These are phyloP conservation scores for Pseudogymnoascus sp. DNA, from an alignment of 2,329 filamentous ascomycete genomes.

Conservation along the genomic window DNA sequence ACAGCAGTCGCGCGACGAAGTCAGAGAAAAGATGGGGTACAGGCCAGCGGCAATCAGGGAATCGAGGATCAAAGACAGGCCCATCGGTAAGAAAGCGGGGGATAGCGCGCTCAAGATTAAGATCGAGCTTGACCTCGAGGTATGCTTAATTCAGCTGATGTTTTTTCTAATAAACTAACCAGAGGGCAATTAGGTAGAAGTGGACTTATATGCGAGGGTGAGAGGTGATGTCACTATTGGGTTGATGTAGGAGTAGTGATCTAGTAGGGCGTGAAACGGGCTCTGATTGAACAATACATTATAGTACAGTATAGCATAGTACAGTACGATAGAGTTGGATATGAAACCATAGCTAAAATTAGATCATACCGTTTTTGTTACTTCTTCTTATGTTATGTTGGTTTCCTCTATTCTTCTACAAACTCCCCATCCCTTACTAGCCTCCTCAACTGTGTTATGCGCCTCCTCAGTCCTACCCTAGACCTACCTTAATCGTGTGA, in stretches of 20 bases:
- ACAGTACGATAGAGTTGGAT: no score
- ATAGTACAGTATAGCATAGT: no score
- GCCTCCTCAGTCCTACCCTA: no score
- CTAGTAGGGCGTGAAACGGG: background rate
- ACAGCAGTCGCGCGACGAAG: background rate
- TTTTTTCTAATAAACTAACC: no score
- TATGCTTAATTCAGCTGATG: background rate
- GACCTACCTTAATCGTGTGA: no score
- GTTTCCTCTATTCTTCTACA: no score
- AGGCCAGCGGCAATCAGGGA: constrained; percentile 15
- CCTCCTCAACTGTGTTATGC: no score
- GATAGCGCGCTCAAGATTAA: constrained; percentile 18
- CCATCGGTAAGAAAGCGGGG: background rate
- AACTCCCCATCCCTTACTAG: no score
- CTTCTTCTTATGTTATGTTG: no score
- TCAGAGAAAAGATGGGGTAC: background rate
- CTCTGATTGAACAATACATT: background rate
- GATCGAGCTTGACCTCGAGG: constrained; percentile 20
- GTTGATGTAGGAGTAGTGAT: constrained; percentile 21
- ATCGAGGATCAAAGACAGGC: constrained; percentile 18
- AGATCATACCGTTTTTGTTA: no score
- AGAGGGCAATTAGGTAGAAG: constrained; percentile 8
- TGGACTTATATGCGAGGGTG: constrained; percentile 25
- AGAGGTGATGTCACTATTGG: constrained; percentile 29
- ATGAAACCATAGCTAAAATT: no score